Evolutionary conservation across 1,139 yeast species (phyloP), one percentile per base, ranked within the genome.

Genomic region (Candida tropicalis): DNA sequence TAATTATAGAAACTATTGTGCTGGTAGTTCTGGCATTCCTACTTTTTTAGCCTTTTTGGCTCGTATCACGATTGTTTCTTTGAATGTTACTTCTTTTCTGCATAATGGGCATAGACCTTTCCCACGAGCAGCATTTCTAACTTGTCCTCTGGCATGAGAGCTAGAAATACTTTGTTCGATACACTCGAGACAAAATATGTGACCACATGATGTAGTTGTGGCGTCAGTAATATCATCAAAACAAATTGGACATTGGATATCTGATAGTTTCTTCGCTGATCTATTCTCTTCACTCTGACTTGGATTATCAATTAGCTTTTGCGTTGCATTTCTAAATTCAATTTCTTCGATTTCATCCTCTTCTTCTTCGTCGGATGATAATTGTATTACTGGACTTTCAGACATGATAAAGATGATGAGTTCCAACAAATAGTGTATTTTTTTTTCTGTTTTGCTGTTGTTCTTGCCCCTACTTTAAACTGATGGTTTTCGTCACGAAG

Each of bases 41-140:
- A 32, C 38, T 24, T 44, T 48, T 9, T 46, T 34, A 2, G 62
- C 56, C 23, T 55, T 43, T 46, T 67, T 68, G 58, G 70, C 55
- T 40, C 73, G 56, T 34, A 73, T 49, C 32, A 73, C 63, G 5
- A 63, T 57, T 3, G 76, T 63, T 32, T 71, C 75, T 44, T 69
- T 71, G 52, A 73, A 73, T 3, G 63, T 50, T 20, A 72, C 75
- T 35, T 54, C 50, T 47, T 73, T 68, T 34, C 79, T 56, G 48
- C 79, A 73, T 47, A 73, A 58, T 3, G 79, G 79, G 55, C 79
- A 73, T 27, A 72, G 57, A 0, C 78, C 79, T 7, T 59, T 62
- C 4, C 78, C 79, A 45, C 61, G 54, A 0, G 77, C 75, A 26
- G 40, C 35, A 15, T 37, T 65, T 27, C 62, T 47, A 1, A 56